phyloP scores from a whole-genome alignment of 768 basidiomycete genomes.

The Lactarius pseudohatsudake region DNA sequence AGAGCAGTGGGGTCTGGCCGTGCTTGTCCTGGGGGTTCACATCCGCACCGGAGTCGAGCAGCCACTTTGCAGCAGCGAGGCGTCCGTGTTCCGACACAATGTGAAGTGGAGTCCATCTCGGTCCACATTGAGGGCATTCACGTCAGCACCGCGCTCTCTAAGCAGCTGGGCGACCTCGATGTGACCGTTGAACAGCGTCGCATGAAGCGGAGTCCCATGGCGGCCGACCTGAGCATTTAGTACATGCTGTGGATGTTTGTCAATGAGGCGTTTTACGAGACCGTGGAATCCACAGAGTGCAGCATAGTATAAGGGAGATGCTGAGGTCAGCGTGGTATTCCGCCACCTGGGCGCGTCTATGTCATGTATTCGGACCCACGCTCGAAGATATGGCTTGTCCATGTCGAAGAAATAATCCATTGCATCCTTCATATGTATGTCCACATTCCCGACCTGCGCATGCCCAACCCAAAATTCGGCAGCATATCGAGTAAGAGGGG shows the following conservation, averaged over 20 bases:
- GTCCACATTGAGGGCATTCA: background rate
- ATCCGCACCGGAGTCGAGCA: background rate
- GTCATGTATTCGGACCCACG: background rate
- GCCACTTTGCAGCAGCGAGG: background rate
- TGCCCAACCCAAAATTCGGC: background rate
- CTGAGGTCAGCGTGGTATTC: too few relatives aligned
- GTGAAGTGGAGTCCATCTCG: background rate
- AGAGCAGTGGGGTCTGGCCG: background rate
- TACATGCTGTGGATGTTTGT: background rate
- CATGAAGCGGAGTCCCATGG: background rate
- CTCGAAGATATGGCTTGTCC: background rate
- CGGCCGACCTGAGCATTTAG: background rate
- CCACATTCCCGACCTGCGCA: background rate
- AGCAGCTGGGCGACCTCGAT: background rate
- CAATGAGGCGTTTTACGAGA: background rate
- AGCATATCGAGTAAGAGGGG: background rate
- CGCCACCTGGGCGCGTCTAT: too few relatives aligned
- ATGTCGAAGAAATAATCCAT: background rate
- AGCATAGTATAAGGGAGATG: background rate
- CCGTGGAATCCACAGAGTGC: background rate
- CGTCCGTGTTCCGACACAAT: fast-evolving
- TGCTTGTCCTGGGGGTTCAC: background rate
- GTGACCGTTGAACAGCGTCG: background rate
- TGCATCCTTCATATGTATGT: background rate
- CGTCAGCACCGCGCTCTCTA: background rate